A percentile compares a stretch with the other conserved stretches of the same genome.
These are phyloP conservation scores for Alternaria incomplexa DNA, from an alignment of 2,329 filamentous ascomycete genomes.

Conservation along the genomic window DNA sequence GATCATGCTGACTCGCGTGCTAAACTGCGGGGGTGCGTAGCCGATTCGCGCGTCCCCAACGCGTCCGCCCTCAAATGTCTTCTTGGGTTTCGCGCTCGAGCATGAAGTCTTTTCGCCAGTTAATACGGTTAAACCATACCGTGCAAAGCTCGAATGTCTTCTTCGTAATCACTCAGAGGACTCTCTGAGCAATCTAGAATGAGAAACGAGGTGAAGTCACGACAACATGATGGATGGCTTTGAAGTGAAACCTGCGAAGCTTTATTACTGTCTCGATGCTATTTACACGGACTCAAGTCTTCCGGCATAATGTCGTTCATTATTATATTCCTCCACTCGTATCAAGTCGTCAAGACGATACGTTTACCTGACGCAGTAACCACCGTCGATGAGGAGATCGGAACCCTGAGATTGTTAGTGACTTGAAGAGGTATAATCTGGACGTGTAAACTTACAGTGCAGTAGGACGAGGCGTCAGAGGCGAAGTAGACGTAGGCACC, in stretches of 20 bases:
- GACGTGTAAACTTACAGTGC: slow-evolving; percentile 60
- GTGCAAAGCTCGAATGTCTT: not conserved
- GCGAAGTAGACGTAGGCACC: slow-evolving; percentile 83
- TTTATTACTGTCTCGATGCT: slow-evolving; percentile 26
- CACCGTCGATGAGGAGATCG: slow-evolving; percentile 78
- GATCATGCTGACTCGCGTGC: slow-evolving; percentile 3
- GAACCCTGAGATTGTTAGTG: slow-evolving; percentile 52
- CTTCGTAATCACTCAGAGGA: not conserved
- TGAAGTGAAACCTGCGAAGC: slow-evolving; percentile 11
- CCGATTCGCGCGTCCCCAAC: slow-evolving; percentile 1
- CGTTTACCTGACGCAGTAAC: slow-evolving; percentile 61
- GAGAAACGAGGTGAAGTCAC: not conserved
- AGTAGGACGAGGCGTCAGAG: slow-evolving; percentile 82
- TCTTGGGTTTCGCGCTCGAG: not conserved
- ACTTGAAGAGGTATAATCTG: not conserved
- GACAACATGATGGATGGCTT: not conserved
- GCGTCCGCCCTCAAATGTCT: not conserved
- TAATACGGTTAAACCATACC: too few species aligned
- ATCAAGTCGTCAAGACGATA: slow-evolving; percentile 19
- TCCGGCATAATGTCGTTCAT: slow-evolving; percentile 19
- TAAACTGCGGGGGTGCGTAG: slow-evolving; percentile 5
- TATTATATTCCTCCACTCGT: slow-evolving; percentile 16
- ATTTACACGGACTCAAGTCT: slow-evolving; percentile 17
- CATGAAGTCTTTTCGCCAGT: not conserved
- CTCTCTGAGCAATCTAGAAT: not conserved